Evolutionary conservation across 2,329 filamentous ascomycete genomes (phyloP), one percentile per base, ranked within the genome.

Genomic region (Clonostachys solani): DNA sequence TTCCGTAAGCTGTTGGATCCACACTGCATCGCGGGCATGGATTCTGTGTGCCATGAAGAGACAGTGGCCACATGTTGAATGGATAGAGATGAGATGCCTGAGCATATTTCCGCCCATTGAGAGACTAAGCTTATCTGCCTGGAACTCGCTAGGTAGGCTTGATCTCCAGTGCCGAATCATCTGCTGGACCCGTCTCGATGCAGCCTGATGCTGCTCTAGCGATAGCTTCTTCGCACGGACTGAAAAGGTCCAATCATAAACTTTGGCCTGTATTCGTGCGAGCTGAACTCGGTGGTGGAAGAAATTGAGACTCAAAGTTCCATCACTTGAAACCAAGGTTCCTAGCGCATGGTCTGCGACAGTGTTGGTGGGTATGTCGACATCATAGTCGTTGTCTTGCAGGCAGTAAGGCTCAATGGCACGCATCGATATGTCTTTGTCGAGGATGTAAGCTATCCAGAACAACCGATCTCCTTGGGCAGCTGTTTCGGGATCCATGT

Each of bases 181-280:
- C 10, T 29, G 23, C 6, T 16, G 10, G 15, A 43, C 12, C 16
- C 23, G 10, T 13, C 15, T 13, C 13, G 17, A 23, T 3, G 16
- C 19, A 12, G 23, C 10, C 12, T 13, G 13, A 6, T 16, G 16
- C 17, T 43, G 13, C 17, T 12, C 13, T 12, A 8, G 17, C 12
- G 42, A 23, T n/a, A 43, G 17, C 12, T 16, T n/a, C 17, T n/a
- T 16, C 5, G 42, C 42, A 9, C 42, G 42, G 5, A 43, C 42
- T 13, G 42, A 43, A 16, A 29, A 29, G 5, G 33, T 33, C 17
- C 18, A n/a, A 18, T 49, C 47, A 35, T 51, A 47, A 1, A 49
- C 18, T 18, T 42, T 45, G 15, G 47, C 49, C 40, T 51, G 49
- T n/a, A 51, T 44, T 2, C 36, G 41, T n/a, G 49, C 47, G 35